phyloP scores from a whole-genome alignment of 169 alveolate genomes.

The Plasmodium gonderi region DNA sequence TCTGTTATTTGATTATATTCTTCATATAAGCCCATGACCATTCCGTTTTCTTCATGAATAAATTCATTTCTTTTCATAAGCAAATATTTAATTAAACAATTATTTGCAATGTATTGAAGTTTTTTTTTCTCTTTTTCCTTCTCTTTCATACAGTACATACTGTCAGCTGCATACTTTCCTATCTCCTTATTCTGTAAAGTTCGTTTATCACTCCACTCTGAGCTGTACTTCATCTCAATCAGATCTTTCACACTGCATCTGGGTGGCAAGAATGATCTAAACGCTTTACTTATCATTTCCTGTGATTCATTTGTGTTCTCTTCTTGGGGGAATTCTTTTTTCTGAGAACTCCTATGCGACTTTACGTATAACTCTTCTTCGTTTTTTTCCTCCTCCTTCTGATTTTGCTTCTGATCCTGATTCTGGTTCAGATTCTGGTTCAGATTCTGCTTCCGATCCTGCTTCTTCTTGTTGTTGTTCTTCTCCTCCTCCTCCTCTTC shows the following conservation, averaged over 20 bases:
- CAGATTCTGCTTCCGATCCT: too few relatives aligned
- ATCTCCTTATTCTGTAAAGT: neutral
- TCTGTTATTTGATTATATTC: neutral
- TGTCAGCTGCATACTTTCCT: neutral
- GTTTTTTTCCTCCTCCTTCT: too few relatives aligned
- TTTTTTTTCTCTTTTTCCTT: neutral
- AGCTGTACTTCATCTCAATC: neutral
- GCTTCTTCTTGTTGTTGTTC: too few relatives aligned
- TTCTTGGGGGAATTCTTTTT: too few relatives aligned
- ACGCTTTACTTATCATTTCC: neutral
- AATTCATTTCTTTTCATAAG: neutral
- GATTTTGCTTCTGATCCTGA: too few relatives aligned
- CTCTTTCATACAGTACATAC: neutral
- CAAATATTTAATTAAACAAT: slow-evolving; percentile 21
- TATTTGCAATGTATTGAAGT: slow-evolving; percentile 5
- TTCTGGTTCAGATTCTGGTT: too few relatives aligned
- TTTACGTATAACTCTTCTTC: too few relatives aligned
- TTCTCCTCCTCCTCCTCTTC: neutral
- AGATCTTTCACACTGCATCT: slow-evolving; percentile 7
- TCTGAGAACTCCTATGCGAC: too few relatives aligned
- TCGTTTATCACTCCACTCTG: neutral
- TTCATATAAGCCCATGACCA: neutral
- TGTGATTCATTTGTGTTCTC: neutral
- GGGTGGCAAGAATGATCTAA: neutral
- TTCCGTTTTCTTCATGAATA: neutral